Base-by-base conservation (phyloP, 2,329 filamentous ascomycete genomes). In the Apiospora aurea region DNA sequence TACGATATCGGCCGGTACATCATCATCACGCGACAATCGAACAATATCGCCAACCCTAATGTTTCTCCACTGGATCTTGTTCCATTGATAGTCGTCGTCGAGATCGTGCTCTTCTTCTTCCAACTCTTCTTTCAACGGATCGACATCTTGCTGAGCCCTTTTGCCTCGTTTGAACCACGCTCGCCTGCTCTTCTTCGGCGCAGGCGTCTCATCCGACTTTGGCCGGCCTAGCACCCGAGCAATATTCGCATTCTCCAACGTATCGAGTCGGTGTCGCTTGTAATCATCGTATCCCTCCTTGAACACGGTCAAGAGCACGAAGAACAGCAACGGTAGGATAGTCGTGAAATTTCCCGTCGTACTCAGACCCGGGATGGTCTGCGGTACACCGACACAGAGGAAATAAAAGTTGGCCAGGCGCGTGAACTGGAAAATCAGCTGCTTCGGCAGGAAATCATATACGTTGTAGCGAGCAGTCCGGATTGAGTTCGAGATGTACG, bases 221-320 rank as follows among this genome's bases (percentile, higher is more conserved):
- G 67, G 72, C 4, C 78, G 79, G 47, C 85, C 82, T 29, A 89
- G 78, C 2, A 87, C 83, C 2, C 83, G 87, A 0, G 84, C 84
- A 13, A 83, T 81, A 68, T 85, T 83, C 4, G 87, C 86, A 79
- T 97, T 97, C 81, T 97, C 94, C 29, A 93, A 89, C 77, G 92
- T 94, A 79, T 97, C 94, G 67, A 97, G 85, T 21, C 92, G 88
- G 81, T 96, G 93, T 73, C 94, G 87, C 76, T 93, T 90, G 77
- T 92, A 91, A 80, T 97, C 94, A 79, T 97, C 94, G 76, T 94
- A 96, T 0, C 94, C 94, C 83, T 97, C 94, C 79, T 97, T 97
- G 41, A 87, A 87, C 77, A 97, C 93, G 0, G 94, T 96, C 72
- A 97, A 86, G 47, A 91, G 85, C 53, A 97, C 93, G 79, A 95